Evolutionary conservation across 2,329 filamentous ascomycete genomes (phyloP), one percentile per base, ranked within the genome.

Genomic region (Neopestalotiopsis clavispora): DNA sequence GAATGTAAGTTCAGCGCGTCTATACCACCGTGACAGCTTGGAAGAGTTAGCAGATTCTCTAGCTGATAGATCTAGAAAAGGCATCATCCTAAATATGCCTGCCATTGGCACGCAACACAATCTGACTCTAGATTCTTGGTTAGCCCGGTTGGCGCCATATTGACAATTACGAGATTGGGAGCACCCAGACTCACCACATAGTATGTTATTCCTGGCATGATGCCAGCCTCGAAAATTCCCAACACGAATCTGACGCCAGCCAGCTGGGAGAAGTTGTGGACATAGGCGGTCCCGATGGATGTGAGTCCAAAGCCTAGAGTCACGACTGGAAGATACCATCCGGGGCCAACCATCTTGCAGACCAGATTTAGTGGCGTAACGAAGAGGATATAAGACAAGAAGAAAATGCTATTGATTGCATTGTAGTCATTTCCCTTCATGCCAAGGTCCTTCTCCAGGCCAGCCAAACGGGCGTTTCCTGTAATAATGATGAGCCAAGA

Each of bases 141-240:
- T 9, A 59, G 57, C 57, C 30, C 14, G 14, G 14, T 9, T 1
- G 20, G 14, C 2, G 23, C 9, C 30, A 59, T 4, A 12, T 28
- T 32, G 34, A 38, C 34, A 32, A 6, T 32, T 7, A 17, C 57
- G 12, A 12, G 13, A 14, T 13, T 5, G 57, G 13, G 30, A 30
- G 28, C 10, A 14, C 23, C 2, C n/a, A 62, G 6, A 40, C 59
- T 62, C 13, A 62, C 59, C 34, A 62, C 30, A 74, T 93, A 94
- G 78, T 93, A 94, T 0, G 91, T 90, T 56, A 93, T 92, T 0
- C 92, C 91, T 0, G 92, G 92, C 66, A 94, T 78, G 87, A 94
- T 89, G 9, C 91, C 91, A 0, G 92, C 90, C 78, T 94, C 92
- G 69, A 93, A 92, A 10, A 91, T 78, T 10, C 89, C 89, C 0